Evolutionary conservation across 345 rosid genomes (phyloP), one percentile per base, ranked within the genome.

Genomic region (Lepidium sativum): DNA sequence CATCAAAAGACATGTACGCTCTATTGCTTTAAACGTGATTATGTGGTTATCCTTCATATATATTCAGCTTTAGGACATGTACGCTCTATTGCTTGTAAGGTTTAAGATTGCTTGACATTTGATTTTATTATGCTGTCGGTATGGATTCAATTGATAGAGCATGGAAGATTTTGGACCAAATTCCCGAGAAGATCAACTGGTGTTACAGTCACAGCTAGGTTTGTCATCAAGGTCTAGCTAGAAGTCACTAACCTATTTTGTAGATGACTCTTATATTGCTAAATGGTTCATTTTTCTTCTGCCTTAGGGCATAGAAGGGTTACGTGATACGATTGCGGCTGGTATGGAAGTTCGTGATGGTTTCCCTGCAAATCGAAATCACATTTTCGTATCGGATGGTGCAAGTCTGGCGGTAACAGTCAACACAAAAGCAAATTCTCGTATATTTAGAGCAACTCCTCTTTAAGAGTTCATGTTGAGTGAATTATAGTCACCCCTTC

Each of bases 201-300:
- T 92, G 95, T 74, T 92, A 89, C 60, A 92, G 98, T 69, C 97
- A 92, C 62, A 85, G 98, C 73, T 97, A 92, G 92, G 96, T 87
- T 50, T 45, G 65, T 54, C 44, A 63, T 37, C 2, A 44, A 17
- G 17, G n/a, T 39, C 20, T 63, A 25, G 31, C 55, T 15, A 20
- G 51, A 17, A n/a, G 39, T 43, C 32, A 9, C 39, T 52, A 4
- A 33, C 9, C 42, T 6, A 8, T 0, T 34, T 10, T 54, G 14
- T 11, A 14, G 4, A 34, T 45, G 45, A n/a, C n/a, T 6, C 3
- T 47, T 12, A 23, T 8, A 55, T 56, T 67, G 48, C 16, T 67
- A 39, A 37, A 37, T 29, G 42, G 18, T 48, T 44, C 23, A 33
- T 40, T 63, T 38, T 56, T 68, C 2, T 37, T 60, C 5, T 40